Base-by-base conservation (phyloP, 257 asterid species). In the Marsdenia floribunda region DNA sequence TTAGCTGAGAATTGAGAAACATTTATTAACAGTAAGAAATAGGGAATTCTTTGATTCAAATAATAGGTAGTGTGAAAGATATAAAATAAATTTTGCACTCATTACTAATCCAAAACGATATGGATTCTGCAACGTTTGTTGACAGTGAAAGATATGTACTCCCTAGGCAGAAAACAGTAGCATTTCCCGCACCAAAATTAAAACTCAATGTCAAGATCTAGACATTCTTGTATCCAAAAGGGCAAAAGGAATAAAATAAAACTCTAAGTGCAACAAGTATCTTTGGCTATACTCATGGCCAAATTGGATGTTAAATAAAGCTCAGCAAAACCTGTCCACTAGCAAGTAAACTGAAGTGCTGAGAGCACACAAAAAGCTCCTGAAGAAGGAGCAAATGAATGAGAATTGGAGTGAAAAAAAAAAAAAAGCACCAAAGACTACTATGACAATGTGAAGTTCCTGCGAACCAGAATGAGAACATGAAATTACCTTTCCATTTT, bases 401-500 rank as follows among this genome's bases (percentile, higher is more conserved):
- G 19, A 59, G 18, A 22, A 24, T 59, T 12, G 4, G 7, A 24
- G 18, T 11, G 38, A 24, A 59, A 11, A 33, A 2, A 11, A 7
- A 44, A 44, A 44, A 24, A 8, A 58, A 22, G 37, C 16, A 4
- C 47, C 69, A 24, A 19, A 63, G 22, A 4, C 47, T 35, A 63
- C 6, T 33, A 63, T 33, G 14, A 7, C 68, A 42, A 61, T 57
- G 29, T 57, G 37, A 64, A 33, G 10, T 64, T 21, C 35, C 70
- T 35, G 15, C 46, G 0, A 14, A 33, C 37, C 73, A 72, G 33
- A 46, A 61, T 50, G 55, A 80, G 6, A 74, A 74, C 66, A 79
- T 16, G 70, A 63, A 70, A 58, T 83, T 86, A 95, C 99, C 98
- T 95, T 95, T 58, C 96, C 98, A 79, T 80, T 91, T 60, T 91